Evolutionary conservation across 1,139 yeast species (phyloP).

Genomic region (Debaryomyces sp.): DNA sequence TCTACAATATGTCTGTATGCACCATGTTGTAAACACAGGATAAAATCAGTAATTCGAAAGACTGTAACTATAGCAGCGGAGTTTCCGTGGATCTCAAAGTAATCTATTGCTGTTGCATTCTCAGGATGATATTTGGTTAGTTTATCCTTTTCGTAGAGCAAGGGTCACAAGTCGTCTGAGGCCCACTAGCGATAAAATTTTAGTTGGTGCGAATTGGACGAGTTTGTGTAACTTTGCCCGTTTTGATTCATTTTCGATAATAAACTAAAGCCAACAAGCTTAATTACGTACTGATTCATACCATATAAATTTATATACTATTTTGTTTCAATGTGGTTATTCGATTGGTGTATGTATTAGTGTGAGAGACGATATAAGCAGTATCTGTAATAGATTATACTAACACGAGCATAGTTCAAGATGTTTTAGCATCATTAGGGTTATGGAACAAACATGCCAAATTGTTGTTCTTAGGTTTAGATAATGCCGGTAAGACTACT

Average conservation of each 20-base stretch:
- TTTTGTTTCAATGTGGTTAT: slow-evolving; percentile 36
- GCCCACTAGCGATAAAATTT: not conserved
- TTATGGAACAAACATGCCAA: slow-evolving; percentile 98
- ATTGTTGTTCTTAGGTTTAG: slow-evolving; percentile 91
- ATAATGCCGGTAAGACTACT: slow-evolving; percentile 98
- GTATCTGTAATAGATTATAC: not conserved
- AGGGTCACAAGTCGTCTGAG: not conserved
- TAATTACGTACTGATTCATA: not conserved
- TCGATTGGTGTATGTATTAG: slow-evolving; percentile 46
- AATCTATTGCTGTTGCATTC: not conserved
- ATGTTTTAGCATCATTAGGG: slow-evolving; percentile 89
- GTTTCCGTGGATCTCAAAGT: not conserved
- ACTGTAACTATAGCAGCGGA: not conserved
- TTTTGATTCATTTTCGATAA: not conserved
- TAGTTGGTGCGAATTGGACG: not conserved
- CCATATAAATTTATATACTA: not conserved
- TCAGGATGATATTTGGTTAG: not conserved
- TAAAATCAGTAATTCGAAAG: not conserved
- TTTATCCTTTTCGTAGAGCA: not conserved
- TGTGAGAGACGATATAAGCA: not conserved
- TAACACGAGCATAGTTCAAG: slow-evolving; percentile 61
- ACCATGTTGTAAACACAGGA: not conserved
- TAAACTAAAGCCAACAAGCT: not conserved
- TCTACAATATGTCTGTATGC: not conserved
- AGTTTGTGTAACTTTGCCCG: not conserved